Evolutionary conservation across 371 early-diverging fungal genomes (phyloP).

Genomic region (Zopfochytrium polystomum): DNA sequence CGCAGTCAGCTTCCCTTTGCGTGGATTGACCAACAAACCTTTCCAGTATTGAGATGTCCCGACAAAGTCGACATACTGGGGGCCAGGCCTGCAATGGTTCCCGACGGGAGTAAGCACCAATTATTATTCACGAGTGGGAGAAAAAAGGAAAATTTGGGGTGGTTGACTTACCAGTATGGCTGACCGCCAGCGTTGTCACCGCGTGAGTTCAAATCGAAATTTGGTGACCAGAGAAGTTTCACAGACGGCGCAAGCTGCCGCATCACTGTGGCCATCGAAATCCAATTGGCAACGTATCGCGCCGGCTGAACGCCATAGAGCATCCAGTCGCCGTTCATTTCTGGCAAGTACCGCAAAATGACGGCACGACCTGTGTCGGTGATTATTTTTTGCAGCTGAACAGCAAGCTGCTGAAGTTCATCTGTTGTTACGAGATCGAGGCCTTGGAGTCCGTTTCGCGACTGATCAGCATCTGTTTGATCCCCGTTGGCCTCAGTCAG

Average conservation of each 20-base stretch:
- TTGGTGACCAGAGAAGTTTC: constrained; percentile 9
- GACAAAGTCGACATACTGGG: constrained; percentile 52
- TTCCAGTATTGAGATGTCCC: constrained; percentile 41
- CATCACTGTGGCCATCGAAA: background rate
- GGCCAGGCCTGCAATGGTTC: constrained; percentile 33
- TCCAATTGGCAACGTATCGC: constrained; percentile 3
- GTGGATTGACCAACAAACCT: constrained; percentile 4
- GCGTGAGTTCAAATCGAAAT: constrained; percentile 3
- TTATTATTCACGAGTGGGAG: too few relatives aligned
- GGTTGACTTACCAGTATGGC: constrained; percentile 10
- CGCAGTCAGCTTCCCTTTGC: constrained; percentile 1
- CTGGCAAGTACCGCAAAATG: constrained; percentile 1
- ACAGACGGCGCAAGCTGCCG: background rate
- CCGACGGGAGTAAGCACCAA: background rate
- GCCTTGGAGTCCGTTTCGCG: background rate
- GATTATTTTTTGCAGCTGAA: constrained; percentile 1
- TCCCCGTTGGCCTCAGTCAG: background rate
- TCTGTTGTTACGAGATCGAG: constrained; percentile 7
- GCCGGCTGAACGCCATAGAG: constrained; percentile 4
- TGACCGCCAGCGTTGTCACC: constrained; percentile 5
- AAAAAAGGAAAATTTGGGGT: too few relatives aligned
- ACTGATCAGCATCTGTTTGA: constrained; percentile 8
- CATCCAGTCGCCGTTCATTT: constrained; percentile 18
- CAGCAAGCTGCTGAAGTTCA: constrained; percentile 2
- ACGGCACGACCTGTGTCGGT: background rate